These are phyloP conservation scores for Rhodamnia rubescens DNA, from an alignment of 345 rosid genomes.

Conservation along the genomic window DNA sequence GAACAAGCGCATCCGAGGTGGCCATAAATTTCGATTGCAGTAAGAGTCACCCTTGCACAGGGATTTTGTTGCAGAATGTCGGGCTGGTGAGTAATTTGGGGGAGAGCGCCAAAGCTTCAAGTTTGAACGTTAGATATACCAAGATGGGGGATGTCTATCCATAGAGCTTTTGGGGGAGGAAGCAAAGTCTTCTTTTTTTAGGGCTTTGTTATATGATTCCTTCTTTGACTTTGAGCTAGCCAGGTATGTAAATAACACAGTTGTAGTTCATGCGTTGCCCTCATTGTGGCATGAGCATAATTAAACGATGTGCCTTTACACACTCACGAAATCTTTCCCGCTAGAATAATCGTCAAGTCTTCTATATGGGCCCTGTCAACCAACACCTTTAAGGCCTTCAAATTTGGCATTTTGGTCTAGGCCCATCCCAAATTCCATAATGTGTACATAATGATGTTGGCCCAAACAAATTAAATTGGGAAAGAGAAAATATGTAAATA, in stretches of 20 bases:
- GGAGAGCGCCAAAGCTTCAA: not conserved
- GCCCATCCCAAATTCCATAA: not conserved
- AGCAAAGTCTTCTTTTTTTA: not conserved
- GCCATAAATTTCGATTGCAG: slow-evolving; percentile 19
- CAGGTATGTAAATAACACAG: not conserved
- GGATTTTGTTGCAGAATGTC: slow-evolving; percentile 7
- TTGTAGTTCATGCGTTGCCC: not conserved
- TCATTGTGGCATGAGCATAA: not conserved
- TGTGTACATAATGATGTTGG: not conserved
- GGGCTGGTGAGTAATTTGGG: not conserved
- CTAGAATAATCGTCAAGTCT: not conserved
- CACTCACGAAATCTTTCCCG: not conserved
- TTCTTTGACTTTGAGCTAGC: not conserved
- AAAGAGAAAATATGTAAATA: not conserved
- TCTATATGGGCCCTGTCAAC: not conserved
- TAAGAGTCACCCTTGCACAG: slow-evolving; percentile 9
- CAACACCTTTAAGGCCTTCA: not conserved
- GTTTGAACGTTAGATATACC: not conserved
- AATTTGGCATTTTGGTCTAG: not conserved
- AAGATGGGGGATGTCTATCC: not conserved
- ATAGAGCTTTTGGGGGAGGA: not conserved
- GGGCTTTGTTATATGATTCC: not conserved
- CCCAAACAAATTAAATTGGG: not conserved
- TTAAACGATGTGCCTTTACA: not conserved
- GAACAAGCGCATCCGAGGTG: slow-evolving; percentile 21